Percentiles rank a stretch among this genome's conserved stretches.
Conservation (phyloP, 345 rosid species). For the Gossypium thurberi region DNA sequence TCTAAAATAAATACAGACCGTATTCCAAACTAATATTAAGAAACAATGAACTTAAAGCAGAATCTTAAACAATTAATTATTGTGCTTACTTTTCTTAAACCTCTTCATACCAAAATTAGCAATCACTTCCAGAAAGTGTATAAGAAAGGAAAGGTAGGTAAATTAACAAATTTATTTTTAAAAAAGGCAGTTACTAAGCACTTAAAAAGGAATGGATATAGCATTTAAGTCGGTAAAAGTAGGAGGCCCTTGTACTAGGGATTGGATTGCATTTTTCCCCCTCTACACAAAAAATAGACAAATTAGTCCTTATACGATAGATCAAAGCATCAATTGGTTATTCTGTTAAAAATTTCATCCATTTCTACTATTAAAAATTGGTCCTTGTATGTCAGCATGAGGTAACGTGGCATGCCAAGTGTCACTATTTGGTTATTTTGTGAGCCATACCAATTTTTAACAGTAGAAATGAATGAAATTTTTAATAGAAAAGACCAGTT, state of each 20-base stretch:
- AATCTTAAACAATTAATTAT: background rate
- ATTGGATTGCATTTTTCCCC: too few species aligned
- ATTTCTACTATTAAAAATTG: too few species aligned
- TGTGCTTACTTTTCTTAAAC: background rate
- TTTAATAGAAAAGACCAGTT: background rate
- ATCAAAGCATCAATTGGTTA: too few species aligned
- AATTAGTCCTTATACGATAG: too few species aligned
- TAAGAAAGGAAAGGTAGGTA: background rate
- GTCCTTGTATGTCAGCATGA: too few species aligned
- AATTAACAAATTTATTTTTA: background rate
- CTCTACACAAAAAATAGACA: too few species aligned
- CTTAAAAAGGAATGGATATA: background rate
- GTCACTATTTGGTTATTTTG: too few species aligned
- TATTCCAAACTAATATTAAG: background rate
- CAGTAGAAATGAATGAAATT: too few species aligned
- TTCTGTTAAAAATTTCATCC: too few species aligned
- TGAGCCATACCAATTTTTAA: too few species aligned
- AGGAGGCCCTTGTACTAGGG: too few species aligned
- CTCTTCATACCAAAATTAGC: conserved; percentile 2
- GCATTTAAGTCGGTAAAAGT: background rate
- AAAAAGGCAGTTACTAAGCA: background rate
- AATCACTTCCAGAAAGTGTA: background rate
- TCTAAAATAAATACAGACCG: background rate
- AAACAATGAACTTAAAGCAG: background rate
- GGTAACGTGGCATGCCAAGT: too few species aligned